Percentiles rank a stretch among this genome's conserved stretches.
Evolutionary conservation across 352 stramenopile species (phyloP).

Genomic region (Globisporangium paroecandrum): DNA sequence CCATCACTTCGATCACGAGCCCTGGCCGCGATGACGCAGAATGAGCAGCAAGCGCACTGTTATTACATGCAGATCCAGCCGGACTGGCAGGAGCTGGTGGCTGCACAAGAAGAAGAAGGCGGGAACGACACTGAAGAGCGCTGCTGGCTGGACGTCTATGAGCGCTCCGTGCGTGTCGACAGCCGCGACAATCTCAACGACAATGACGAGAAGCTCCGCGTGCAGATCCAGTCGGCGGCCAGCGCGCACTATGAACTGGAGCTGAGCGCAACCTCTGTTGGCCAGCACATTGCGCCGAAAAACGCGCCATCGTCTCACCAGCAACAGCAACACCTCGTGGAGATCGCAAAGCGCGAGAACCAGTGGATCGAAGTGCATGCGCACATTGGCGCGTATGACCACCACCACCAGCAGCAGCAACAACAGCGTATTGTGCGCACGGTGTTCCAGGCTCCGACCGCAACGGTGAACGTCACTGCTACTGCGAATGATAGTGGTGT

Average conservation of each 20-base stretch:
- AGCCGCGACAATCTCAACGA: not conserved
- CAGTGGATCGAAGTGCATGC: constrained; percentile 50
- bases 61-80: constrained; percentile 74
- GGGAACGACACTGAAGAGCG: constrained; percentile 8
- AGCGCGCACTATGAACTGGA: constrained; percentile 48
- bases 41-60: constrained; percentile 2
- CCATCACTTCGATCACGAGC: not conserved
- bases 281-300: constrained; percentile 6
- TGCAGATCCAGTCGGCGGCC: constrained; percentile 17
- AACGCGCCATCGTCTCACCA: not conserved
- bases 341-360: constrained; percentile 31
- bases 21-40: not conserved
- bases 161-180: constrained; percentile 26
- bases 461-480: constrained; percentile 18
- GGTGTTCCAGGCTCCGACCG: constrained; percentile 56
- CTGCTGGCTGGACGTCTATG: constrained; percentile 56
- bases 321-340: constrained; percentile 22
- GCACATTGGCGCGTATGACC: not conserved
- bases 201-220: not conserved
- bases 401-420: not conserved
- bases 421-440: constrained; percentile 24
- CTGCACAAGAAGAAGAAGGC: not conserved
- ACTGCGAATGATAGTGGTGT: not conserved
- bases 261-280: constrained; percentile 9
- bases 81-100: constrained; percentile 40